Base-by-base conservation (phyloP, 352 stramenopile genomes). In the Phytophthora capsici region DNA sequence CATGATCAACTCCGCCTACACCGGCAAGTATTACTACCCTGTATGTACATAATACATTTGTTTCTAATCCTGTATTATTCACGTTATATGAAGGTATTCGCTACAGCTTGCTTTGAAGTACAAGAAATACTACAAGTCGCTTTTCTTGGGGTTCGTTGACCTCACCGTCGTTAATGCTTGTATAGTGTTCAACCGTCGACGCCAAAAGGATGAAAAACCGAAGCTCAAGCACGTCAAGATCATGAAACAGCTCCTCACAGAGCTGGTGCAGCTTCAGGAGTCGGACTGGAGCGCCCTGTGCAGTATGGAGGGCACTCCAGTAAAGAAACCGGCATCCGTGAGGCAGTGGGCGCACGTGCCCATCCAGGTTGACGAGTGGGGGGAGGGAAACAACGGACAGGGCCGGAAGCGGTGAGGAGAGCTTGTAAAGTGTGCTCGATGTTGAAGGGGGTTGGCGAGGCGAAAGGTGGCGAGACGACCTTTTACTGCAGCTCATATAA, bases 381-480 rank as follows among this genome's bases (percentile, higher is more conserved):
- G 52, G 13, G 51, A 60, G 12, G 40, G 40, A 6, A 60, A 17
- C 19, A 19, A 2, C 0, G 32, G 26, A 17, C 6, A 60, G 5
- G 5, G 40, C 2, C 14, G 51, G 37, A 58, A 58, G 37, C 51
- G 51, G 26, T 26, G 41, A 2, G 40, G 51, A n/a, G 19, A 3
- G 28, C 52, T 1, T 46, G 52, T 25, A 60, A 60, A 28, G 40
- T 52, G 1, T 60, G 37, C n/a, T 58, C 37, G 4, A 38, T 58
- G 4, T 25, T 58, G 14, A 47, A 58, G 23, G 6, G 22, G 16
- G 25, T 16, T 20, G 16, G 14, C n/a, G 16, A 40, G 6, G 4
- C 25, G n/a, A 26, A 6, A 12, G 55, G 44, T 17, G 45, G 45
- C 0, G 55, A 63, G 34, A 47, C 55, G 4, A 60, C 37, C 0